Percentiles rank a stretch among this genome's conserved stretches.
phyloP scores from a whole-genome alignment of 1,284 basidiomycete species.

The Xerocomus amazonicus region DNA sequence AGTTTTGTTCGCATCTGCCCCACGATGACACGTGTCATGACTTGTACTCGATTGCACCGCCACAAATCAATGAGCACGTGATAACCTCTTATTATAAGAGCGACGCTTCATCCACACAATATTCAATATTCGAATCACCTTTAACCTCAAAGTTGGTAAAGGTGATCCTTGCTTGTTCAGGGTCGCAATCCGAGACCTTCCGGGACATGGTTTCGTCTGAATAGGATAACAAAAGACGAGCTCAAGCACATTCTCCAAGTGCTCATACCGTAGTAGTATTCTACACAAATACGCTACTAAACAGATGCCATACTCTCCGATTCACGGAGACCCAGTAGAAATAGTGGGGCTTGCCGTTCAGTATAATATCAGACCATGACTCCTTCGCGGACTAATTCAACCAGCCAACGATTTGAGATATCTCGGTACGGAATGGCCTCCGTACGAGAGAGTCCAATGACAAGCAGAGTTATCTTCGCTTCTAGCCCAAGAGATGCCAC shows the following conservation, averaged over 20 bases:
- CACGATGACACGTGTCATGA: conserved; percentile 15
- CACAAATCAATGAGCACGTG: conserved; percentile 2
- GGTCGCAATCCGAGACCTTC: conserved; percentile 20
- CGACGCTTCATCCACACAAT: too few relatives aligned
- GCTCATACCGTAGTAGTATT: too few relatives aligned
- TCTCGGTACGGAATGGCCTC: conserved; percentile 20
- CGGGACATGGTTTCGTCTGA: conserved; percentile 23
- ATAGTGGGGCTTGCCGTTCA: conserved; percentile 23
- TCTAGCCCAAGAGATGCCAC: conserved; percentile 7
- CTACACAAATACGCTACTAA: conserved; percentile 8
- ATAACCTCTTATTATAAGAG: too few relatives aligned
- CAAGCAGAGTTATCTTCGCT: background rate
- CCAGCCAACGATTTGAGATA: conserved; percentile 17
- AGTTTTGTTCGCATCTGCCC: background rate
- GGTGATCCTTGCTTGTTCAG: too few relatives aligned
- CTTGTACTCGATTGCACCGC: conserved; percentile 11
- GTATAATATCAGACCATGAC: conserved; percentile 18
- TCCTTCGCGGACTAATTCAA: conserved; percentile 22
- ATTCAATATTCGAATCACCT: too few relatives aligned
- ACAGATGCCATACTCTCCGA: conserved; percentile 14
- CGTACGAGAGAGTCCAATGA: conserved; percentile 18
- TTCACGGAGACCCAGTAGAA: conserved; percentile 10
- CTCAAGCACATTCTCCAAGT: conserved; percentile 25
- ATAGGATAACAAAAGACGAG: conserved; percentile 16
- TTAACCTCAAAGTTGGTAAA: too few relatives aligned